Evolutionary conservation across 495 filamentous ascomycete species (phyloP).

Genomic region (Aspergillus ostianus): DNA sequence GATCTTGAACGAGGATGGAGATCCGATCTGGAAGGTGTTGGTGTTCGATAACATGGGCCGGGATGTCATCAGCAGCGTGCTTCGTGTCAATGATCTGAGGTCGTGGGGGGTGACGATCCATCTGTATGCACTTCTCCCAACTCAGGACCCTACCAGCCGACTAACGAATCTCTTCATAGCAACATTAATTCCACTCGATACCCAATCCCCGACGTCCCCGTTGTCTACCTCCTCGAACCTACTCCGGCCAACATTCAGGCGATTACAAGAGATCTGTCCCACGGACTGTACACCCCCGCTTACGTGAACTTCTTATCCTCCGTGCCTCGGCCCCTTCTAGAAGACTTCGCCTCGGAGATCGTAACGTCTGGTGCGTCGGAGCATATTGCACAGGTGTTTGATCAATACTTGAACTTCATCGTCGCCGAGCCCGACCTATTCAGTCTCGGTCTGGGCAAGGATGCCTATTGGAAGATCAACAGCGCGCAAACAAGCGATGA

Average conservation of each 20-base stretch:
- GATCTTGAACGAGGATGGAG: constrained; percentile 83
- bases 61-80: constrained; percentile 86
- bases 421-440: constrained; percentile 95
- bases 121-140: constrained; percentile 53
- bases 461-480: constrained; percentile 93
- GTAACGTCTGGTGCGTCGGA: constrained; percentile 81
- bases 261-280: constrained; percentile 85
- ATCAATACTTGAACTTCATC: constrained; percentile 98
- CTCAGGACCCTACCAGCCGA: constrained; percentile 10
- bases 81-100: constrained; percentile 88
- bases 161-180: constrained; percentile 37
- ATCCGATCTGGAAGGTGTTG: constrained; percentile 73
- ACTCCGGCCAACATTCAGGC: constrained; percentile 72
- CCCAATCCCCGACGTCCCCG: constrained; percentile 93
- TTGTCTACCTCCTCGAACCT: constrained; percentile 93
- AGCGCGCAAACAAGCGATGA: constrained; percentile 88
- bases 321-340: constrained; percentile 85
- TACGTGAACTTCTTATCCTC: constrained; percentile 98
- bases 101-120: constrained; percentile 97
- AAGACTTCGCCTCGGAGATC: constrained; percentile 91
- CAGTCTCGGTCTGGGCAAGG: constrained; percentile 82
- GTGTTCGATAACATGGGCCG: constrained; percentile 69
- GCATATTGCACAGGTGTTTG: constrained; percentile 86
- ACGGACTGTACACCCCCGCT: constrained; percentile 85
- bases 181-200: constrained; percentile 81